These are phyloP conservation scores for Coccomyxa sp. DNA, from an alignment of 139 green algal species.

Conservation along the genomic window DNA sequence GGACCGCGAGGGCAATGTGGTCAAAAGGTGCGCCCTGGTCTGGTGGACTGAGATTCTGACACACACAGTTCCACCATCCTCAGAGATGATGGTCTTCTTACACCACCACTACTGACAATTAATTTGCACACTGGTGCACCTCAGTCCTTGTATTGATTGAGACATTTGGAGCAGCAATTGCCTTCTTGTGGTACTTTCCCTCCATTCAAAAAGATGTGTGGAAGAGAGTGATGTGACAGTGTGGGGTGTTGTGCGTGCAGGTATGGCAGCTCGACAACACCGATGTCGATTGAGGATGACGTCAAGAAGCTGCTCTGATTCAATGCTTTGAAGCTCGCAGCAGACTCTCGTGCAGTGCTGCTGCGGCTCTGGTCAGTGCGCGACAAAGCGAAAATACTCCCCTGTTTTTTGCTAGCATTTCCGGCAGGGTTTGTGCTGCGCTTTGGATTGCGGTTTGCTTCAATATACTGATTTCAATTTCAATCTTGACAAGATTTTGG, in stretches of 20 bases:
- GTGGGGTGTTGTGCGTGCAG: background rate
- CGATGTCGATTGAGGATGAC: conserved; percentile 32
- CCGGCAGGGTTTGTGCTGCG: too few relatives aligned
- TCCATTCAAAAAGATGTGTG: too few relatives aligned
- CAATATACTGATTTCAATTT: too few relatives aligned
- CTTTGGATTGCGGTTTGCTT: too few relatives aligned
- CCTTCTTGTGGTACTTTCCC: background rate
- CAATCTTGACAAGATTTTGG: too few relatives aligned
- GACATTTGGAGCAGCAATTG: background rate
- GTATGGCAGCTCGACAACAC: conserved; percentile 20
- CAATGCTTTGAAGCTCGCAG: too few relatives aligned
- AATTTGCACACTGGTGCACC: background rate
- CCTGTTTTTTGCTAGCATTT: too few relatives aligned
- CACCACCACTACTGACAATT: background rate
- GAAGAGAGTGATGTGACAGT: too few relatives aligned
- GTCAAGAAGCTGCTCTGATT: conserved; percentile 32
- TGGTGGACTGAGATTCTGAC: background rate
- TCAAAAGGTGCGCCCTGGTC: conserved; percentile 7
- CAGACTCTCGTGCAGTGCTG: too few relatives aligned
- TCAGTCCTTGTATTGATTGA: background rate
- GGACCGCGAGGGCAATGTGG: conserved; percentile 39
- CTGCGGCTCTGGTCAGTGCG: too few relatives aligned
- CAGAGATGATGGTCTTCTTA: background rate
- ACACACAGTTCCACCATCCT: background rate
- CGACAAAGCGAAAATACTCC: too few relatives aligned